phyloP scores from a whole-genome alignment of 768 basidiomycete species.

The Rhodosporidiobolus odoratus region DNA sequence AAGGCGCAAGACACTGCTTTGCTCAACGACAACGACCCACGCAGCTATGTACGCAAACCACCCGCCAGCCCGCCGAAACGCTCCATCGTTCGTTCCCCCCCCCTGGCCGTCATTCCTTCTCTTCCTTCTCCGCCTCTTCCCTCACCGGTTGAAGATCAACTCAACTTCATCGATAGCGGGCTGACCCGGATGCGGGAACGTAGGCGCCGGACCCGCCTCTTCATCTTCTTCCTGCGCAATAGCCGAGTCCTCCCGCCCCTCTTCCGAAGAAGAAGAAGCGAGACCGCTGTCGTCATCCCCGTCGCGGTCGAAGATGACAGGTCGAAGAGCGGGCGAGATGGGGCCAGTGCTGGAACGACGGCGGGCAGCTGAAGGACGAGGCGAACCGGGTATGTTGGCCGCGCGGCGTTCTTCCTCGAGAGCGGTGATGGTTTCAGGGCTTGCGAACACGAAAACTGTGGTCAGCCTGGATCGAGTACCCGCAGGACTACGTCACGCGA shows the following conservation, averaged over 20 bases:
- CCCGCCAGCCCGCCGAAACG: too few species aligned
- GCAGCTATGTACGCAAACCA: too few species aligned
- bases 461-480: constrained; percentile 15
- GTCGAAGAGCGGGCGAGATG: constrained; percentile 40
- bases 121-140: not conserved
- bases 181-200: constrained; percentile 28
- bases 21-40: too few species aligned
- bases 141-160: constrained; percentile 27
- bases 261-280: not conserved
- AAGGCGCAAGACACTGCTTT: too few species aligned
- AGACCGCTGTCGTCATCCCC: not conserved
- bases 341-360: constrained; percentile 39
- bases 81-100: too few species aligned
- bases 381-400: constrained; percentile 27
- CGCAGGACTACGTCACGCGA: too few species aligned
- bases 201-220: constrained; percentile 31
- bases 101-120: too few species aligned
- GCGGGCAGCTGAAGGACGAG: constrained; percentile 30
- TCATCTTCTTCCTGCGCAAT: constrained; percentile 5
- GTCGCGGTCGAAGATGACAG: constrained; percentile 40
- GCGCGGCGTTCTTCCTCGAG: constrained; percentile 42
- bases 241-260: not conserved
- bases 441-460: too few species aligned
- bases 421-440: constrained; percentile 42
- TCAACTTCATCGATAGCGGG: constrained; percentile 41